Evolutionary conservation across 148 eudicot genomes (phyloP), one percentile per base, ranked within the genome.

Genomic region (Heliosperma pusillum): DNA sequence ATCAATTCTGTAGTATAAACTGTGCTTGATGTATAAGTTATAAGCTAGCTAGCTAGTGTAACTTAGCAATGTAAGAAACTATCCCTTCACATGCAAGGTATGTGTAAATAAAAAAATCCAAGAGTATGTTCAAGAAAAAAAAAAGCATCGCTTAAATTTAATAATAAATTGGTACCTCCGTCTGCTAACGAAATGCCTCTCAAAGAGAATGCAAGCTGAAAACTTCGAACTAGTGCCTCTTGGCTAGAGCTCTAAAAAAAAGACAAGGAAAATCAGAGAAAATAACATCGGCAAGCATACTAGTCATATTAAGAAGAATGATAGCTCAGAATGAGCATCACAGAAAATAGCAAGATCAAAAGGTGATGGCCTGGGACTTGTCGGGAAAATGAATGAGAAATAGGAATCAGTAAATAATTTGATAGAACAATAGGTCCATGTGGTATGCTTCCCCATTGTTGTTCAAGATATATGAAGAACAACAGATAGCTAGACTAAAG

Each of bases 151-250:
- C 66, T 11, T 20, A 13, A 36, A 56, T 5, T n/a, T 16, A 25
- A 40, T 22, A 53, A 29, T 70, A 69, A 59, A 40, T 10, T 55
- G 81, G 22, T 88, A 93, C 98, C 98, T 88, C 88, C 91, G 79
- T 83, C 86, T 73, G 83, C 81, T 55, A 96, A 88, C 80, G 97
- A 80, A 81, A 90, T 80, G 77, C 75, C 84, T 82, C 91, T 83
- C 77, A 96, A 81, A 44, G 99, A 89, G 87, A 96, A 92, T 24
- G 99, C 92, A 42, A 96, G 90, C 87, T 96, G 99, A 84, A 92
- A 96, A 85, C 99, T 87, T 65, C 90, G 90, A 73, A 92, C 85
- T 66, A 96, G 83, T 76, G 85, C 87, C 86, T 96, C 97, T 13
- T 72, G 90, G 66, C 92, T 82, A 33, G 95, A 92, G 53, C 86